Evolutionary conservation across 306 rosid genomes (phyloP).

Genomic region (Adenanthera pavonina): DNA sequence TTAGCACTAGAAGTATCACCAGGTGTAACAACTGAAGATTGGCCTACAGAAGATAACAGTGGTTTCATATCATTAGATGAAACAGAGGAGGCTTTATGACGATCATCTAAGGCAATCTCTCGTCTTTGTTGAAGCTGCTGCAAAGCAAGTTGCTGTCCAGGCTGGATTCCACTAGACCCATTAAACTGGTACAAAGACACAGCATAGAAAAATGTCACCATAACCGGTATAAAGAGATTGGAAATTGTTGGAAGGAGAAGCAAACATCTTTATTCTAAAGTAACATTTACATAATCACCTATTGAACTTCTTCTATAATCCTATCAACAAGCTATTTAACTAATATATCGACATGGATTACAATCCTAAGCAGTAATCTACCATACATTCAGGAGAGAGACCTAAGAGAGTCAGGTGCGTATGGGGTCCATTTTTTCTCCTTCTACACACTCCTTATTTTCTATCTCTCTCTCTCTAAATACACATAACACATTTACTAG

Average conservation of each 20-base stretch:
- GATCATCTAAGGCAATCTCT: conserved; percentile 75
- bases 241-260: conserved; percentile 18
- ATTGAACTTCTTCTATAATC: background rate
- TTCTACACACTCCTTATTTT: background rate
- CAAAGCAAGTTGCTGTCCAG: conserved; percentile 68
- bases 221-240: background rate
- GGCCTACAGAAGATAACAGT: conserved; percentile 63
- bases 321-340: background rate
- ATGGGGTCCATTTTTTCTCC: background rate
- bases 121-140: conserved; percentile 82
- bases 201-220: conserved; percentile 35
- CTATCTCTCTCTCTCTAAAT: background rate
- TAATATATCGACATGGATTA: background rate
- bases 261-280: background rate
- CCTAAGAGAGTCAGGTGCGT: background rate
- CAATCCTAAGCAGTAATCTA: background rate
- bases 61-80: conserved; percentile 67
- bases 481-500: background rate
- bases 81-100: conserved; percentile 57
- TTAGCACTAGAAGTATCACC: conserved; percentile 58
- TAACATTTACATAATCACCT: background rate
- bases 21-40: conserved; percentile 55
- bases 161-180: conserved; percentile 60
- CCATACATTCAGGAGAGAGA: background rate
- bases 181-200: conserved; percentile 58